A percentile compares a stretch with the other conserved stretches of the same genome.
Evolutionary conservation across 1,284 basidiomycete genomes (phyloP).

Genomic region (Sparassis latifolia): DNA sequence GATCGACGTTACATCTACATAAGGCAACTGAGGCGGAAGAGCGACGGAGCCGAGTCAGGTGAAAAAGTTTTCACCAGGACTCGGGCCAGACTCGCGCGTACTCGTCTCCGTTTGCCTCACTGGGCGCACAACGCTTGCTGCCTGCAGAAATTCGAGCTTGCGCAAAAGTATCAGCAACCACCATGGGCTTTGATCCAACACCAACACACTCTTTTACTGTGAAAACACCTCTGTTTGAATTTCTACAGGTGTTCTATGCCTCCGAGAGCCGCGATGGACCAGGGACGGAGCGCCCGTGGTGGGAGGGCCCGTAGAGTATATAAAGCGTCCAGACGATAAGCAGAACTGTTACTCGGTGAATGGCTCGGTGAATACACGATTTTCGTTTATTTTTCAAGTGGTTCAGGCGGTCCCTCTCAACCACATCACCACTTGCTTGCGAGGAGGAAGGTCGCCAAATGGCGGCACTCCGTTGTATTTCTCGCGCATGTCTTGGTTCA

Average conservation of each 20-base stretch:
- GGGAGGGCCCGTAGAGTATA: conserved; percentile 7
- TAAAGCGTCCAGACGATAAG: conserved; percentile 24
- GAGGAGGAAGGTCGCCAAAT: conserved; percentile 24
- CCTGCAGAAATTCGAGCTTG: background rate
- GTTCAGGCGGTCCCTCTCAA: conserved; percentile 15
- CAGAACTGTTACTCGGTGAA: conserved; percentile 55
- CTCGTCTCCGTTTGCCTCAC: background rate
- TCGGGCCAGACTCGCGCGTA: no score
- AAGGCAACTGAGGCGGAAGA: conserved; percentile 10
- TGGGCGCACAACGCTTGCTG: background rate
- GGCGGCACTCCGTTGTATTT: conserved; percentile 40
- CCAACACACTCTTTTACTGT: background rate
- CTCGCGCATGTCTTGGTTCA: conserved; percentile 27
- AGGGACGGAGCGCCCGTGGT: conserved; percentile 14
- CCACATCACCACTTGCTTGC: conserved; percentile 10
- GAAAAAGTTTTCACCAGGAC: conserved; percentile 15
- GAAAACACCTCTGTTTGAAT: background rate
- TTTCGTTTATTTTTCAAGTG: conserved; percentile 15
- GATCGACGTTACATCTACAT: no score
- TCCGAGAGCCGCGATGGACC: background rate
- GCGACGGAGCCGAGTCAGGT: conserved; percentile 21
- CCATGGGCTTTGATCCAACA: background rate
- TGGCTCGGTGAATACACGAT: conserved; percentile 46
- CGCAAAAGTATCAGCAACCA: background rate
- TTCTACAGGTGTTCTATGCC: background rate